Percentiles rank a stretch among this genome's conserved stretches.
Evolutionary conservation across 2,329 filamentous ascomycete genomes (phyloP).

Genomic region (Pseudogymnoascus sp.): DNA sequence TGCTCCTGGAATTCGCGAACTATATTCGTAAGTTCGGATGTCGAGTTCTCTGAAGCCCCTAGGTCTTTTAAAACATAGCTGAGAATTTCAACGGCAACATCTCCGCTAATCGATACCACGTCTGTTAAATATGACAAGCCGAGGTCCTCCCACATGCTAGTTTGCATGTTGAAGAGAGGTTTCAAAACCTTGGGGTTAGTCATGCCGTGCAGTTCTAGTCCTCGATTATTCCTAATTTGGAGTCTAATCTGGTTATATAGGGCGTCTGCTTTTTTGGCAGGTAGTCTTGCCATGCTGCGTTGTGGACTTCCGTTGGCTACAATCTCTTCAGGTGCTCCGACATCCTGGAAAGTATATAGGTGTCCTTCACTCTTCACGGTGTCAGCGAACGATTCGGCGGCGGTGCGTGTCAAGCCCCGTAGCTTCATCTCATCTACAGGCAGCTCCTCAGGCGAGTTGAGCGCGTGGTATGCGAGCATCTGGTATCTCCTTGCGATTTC

Average conservation of each 20-base stretch:
- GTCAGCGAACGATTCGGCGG: constrained; percentile 22
- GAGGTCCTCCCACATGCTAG: constrained; percentile 28
- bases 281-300: too few species aligned
- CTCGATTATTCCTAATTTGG: constrained; percentile 26
- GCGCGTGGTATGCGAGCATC: constrained; percentile 15
- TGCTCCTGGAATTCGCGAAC: constrained; percentile 8
- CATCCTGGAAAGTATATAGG: constrained; percentile 24
- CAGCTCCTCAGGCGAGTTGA: constrained; percentile 25
- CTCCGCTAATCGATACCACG: constrained; percentile 17
- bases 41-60: background rate
- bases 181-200: constrained; percentile 29
- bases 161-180: constrained; percentile 29
- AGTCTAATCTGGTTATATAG: constrained; percentile 23
- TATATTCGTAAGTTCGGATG: constrained; percentile 5
- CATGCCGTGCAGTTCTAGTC: constrained; percentile 29
- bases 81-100: constrained; percentile 19
- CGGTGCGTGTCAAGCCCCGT: constrained; percentile 20
- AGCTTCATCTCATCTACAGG: constrained; percentile 20
- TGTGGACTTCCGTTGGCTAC: too few species aligned
- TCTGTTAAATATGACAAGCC: constrained; percentile 22
- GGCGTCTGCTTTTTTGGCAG: too few species aligned
- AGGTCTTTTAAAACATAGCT: constrained; percentile 16
- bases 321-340: background rate
- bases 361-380: constrained; percentile 27
- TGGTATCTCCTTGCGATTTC: constrained; percentile 24